A percentile compares a stretch with the other conserved stretches of the same genome.
Evolutionary conservation across 2,329 filamentous ascomycete genomes (phyloP).

Genomic region (Graphiopsis chlorocephala): DNA sequence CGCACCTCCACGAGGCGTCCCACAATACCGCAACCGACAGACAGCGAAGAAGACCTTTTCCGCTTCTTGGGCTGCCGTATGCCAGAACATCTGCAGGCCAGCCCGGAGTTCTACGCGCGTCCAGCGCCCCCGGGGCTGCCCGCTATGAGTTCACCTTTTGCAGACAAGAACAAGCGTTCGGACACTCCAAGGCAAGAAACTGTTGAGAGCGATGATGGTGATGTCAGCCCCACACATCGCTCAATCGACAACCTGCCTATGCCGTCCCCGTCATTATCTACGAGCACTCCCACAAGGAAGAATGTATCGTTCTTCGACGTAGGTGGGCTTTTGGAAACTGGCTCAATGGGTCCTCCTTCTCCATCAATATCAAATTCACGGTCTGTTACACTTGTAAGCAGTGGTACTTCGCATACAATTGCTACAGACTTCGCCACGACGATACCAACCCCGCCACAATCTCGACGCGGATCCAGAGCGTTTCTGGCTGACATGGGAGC

Average conservation of each 20-base stretch:
- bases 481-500: slow-evolving; percentile 35
- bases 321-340: slow-evolving; percentile 67
- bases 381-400: slow-evolving; percentile 64
- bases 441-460: slow-evolving; percentile 16
- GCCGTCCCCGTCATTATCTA: slow-evolving; percentile 20
- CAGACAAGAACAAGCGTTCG: background rate
- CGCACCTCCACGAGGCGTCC: slow-evolving; percentile 59
- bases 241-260: slow-evolving; percentile 11
- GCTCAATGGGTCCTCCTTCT: slow-evolving; percentile 29
- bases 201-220: slow-evolving; percentile 4
- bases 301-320: slow-evolving; percentile 79
- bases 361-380: slow-evolving; percentile 23
- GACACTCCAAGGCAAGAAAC: slow-evolving; percentile 3
- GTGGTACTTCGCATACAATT: slow-evolving; percentile 31
- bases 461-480: slow-evolving; percentile 30
- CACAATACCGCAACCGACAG: slow-evolving; percentile 68
- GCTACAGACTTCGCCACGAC: slow-evolving; percentile 42
- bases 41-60: slow-evolving; percentile 88
- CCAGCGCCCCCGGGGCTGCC: slow-evolving; percentile 42
- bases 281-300: slow-evolving; percentile 13
- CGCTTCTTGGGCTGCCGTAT: slow-evolving; percentile 72
- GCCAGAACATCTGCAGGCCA: slow-evolving; percentile 46
- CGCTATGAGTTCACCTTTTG: slow-evolving; percentile 24
- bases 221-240: background rate
- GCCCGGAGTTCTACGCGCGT: slow-evolving; percentile 31